Evolutionary conservation across 768 basidiomycete species (phyloP).

Genomic region (Phlebiopsis flavidoalba): DNA sequence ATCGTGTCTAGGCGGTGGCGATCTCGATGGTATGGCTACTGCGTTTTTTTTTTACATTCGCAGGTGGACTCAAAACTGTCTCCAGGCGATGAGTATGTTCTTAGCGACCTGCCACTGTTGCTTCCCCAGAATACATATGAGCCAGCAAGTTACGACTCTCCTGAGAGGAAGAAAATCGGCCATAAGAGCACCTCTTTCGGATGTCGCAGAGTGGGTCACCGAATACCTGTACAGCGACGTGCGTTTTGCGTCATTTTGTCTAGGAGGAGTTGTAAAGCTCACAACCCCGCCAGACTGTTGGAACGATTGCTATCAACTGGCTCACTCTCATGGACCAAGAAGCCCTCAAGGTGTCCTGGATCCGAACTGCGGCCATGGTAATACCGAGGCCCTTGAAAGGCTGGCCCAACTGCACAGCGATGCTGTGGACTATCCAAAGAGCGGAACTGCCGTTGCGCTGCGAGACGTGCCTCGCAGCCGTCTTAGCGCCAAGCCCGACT

Average conservation of each 20-base stretch:
- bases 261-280: not conserved
- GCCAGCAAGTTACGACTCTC: constrained; percentile 46
- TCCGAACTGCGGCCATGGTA: constrained; percentile 34
- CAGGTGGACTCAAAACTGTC: constrained; percentile 38
- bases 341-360: constrained; percentile 39
- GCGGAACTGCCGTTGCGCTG: constrained; percentile 25
- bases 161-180: constrained; percentile 36
- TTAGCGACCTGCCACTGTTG: constrained; percentile 12
- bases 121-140: constrained; percentile 16
- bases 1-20: constrained; percentile 63
- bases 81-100: constrained; percentile 10
- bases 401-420: constrained; percentile 52
- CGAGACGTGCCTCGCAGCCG: constrained; percentile 36
- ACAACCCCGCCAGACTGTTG: constrained; percentile 36
- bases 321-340: constrained; percentile 54
- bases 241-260: not conserved
- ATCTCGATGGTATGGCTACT: constrained; percentile 54
- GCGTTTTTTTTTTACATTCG: constrained; percentile 31
- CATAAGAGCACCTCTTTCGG: constrained; percentile 45
- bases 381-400: not conserved
- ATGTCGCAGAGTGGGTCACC: constrained; percentile 61
- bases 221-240: constrained; percentile 58
- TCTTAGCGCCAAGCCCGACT: constrained; percentile 40
- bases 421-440: constrained; percentile 61
- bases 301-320: constrained; percentile 55